phyloP scores from a whole-genome alignment of 2,329 filamentous ascomycete genomes.

The Cytospora chrysosperma region DNA sequence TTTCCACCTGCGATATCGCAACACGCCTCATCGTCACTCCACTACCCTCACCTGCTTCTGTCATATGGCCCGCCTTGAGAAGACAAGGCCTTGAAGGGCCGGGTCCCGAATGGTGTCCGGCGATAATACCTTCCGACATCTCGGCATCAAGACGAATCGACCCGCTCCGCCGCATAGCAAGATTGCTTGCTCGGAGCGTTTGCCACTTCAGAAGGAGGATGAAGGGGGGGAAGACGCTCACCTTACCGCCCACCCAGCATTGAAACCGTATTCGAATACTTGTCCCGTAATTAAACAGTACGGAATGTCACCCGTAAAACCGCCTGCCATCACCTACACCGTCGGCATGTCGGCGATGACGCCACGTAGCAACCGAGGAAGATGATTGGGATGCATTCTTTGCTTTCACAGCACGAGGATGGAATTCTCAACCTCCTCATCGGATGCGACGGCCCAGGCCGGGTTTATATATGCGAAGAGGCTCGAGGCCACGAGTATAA shows the following conservation, averaged over 20 bases:
- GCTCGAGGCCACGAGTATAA: slow-evolving; percentile 4
- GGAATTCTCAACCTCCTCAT: not conserved
- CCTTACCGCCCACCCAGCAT: not conserved
- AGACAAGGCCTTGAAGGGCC: too few species aligned
- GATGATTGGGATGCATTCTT: not conserved
- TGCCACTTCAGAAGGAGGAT: not conserved
- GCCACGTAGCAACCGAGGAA: not conserved
- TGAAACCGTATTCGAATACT: too few species aligned
- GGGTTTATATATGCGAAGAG: not conserved
- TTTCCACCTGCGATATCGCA: slow-evolving; percentile 7
- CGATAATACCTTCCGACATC: not conserved
- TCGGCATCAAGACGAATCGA: not conserved
- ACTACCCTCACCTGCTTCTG: not conserved
- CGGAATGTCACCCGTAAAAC: slow-evolving; percentile 1
- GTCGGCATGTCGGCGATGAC: slow-evolving; percentile 20
- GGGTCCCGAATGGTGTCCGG: not conserved
- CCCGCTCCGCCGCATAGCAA: not conserved
- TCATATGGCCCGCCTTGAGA: not conserved
- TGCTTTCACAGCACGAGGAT: slow-evolving; percentile 5
- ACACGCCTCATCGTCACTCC: slow-evolving; percentile 1
- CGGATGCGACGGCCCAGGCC: not conserved
- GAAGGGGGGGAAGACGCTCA: not conserved
- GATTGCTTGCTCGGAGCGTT: not conserved
- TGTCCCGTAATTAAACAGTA: not conserved
- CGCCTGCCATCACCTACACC: not conserved